phyloP scores from a whole-genome alignment of 164 flowering plant species.

The Protea cynaroides region DNA sequence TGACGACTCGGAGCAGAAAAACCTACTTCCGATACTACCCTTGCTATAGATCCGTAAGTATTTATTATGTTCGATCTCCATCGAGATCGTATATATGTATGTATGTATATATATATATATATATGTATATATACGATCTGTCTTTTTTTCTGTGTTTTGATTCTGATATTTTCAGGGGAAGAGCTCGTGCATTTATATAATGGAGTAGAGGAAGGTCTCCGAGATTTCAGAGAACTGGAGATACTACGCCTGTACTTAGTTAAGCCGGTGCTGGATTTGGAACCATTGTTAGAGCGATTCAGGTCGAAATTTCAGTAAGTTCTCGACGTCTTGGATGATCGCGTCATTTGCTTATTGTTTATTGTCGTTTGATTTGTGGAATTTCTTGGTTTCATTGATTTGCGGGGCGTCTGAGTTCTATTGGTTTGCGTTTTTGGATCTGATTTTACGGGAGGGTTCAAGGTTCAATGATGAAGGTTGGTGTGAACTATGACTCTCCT shows the following conservation, averaged over 20 bases:
- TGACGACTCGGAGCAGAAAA: too few species aligned
- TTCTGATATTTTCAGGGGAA: neutral
- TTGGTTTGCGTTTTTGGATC: neutral
- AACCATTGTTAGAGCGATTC: conserved; percentile 2
- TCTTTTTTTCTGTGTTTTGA: too few species aligned
- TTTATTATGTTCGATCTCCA: neutral
- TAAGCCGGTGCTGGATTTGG: neutral
- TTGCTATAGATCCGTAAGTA: neutral
- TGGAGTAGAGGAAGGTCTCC: neutral
- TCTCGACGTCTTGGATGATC: neutral
- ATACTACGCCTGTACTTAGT: conserved; percentile 8
- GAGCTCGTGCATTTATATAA: conserved; percentile 1
- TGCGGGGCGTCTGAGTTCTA: neutral
- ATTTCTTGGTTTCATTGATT: neutral
- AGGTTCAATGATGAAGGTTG: too few species aligned
- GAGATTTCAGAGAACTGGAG: conserved; percentile 3
- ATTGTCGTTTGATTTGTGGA: neutral
- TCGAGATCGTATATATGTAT: conserved; percentile 1
- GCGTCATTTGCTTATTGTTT: neutral
- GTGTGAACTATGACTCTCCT: too few species aligned
- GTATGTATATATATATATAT: too few species aligned
- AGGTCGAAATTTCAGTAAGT: conserved; percentile 7
- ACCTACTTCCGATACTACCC: too few species aligned
- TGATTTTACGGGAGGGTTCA: neutral
- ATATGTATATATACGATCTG: too few species aligned